phyloP scores from a whole-genome alignment of 768 basidiomycete genomes.

The Mrakia frigida region DNA sequence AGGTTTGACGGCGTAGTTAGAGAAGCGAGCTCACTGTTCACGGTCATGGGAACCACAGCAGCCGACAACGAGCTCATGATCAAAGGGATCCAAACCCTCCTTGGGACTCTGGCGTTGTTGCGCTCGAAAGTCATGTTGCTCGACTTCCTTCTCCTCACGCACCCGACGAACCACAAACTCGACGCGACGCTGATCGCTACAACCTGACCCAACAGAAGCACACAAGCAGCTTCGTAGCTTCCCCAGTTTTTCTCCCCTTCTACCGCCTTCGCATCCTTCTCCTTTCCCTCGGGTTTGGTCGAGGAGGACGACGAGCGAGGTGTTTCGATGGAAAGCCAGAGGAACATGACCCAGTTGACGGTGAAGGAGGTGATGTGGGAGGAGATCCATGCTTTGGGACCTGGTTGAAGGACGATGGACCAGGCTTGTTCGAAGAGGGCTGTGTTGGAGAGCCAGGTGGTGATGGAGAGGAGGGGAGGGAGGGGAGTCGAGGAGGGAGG shows the following conservation, averaged over 20 bases:
- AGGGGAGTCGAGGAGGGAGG: constrained; percentile 18
- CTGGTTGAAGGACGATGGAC: constrained; percentile 47
- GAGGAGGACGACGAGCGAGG: neutral
- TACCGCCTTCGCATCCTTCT: neutral
- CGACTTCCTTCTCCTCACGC: constrained; percentile 24
- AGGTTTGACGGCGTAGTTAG: constrained; percentile 17
- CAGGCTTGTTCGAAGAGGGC: constrained; percentile 60
- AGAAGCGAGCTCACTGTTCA: constrained; percentile 18
- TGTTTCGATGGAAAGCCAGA: constrained; percentile 3
- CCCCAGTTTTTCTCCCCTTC: neutral
- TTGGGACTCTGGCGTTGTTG: constrained; percentile 1
- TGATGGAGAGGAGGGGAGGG: constrained; percentile 44
- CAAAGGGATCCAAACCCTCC: constrained; percentile 10
- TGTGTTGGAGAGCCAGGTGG: constrained; percentile 55
- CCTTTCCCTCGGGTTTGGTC: neutral
- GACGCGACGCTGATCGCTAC: constrained; percentile 66
- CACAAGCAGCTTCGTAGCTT: neutral
- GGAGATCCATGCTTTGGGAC: constrained; percentile 33
- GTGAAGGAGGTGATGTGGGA: constrained; percentile 26
- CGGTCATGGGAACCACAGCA: neutral
- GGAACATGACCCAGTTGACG: constrained; percentile 14
- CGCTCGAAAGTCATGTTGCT: neutral
- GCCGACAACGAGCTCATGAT: neutral
- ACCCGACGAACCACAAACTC: constrained; percentile 58
- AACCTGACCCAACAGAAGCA: constrained; percentile 61